These are phyloP conservation scores for Gossypium schwendimanii DNA, from an alignment of 441 rosid genomes.

Conservation along the genomic window DNA sequence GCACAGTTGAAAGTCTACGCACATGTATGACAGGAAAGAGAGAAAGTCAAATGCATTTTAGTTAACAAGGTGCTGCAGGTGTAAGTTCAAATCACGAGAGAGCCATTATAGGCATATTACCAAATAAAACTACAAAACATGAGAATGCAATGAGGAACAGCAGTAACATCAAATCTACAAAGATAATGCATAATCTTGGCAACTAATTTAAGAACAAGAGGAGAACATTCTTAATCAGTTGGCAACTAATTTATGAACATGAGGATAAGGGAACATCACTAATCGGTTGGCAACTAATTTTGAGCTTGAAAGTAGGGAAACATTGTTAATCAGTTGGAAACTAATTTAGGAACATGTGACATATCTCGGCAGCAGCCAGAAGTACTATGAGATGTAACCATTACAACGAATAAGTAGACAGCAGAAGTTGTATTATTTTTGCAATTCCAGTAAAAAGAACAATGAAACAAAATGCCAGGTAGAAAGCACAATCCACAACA, in stretches of 20 bases:
- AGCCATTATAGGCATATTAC: not conserved
- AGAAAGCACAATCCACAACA: not conserved
- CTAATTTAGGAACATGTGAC: not conserved
- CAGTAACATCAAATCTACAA: not conserved
- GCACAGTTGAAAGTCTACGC: not conserved
- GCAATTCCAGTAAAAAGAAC: not conserved
- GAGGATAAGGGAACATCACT: not conserved
- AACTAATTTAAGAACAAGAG: not conserved
- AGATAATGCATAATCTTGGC: not conserved
- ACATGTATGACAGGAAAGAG: not conserved
- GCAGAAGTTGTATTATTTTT: not conserved
- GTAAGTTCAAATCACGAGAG: not conserved
- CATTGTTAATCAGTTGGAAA: not conserved
- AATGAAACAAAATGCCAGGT: not conserved
- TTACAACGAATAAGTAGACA: not conserved
- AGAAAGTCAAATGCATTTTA: not conserved
- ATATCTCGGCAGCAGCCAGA: not conserved
- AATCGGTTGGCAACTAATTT: not conserved
- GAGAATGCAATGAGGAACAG: not conserved
- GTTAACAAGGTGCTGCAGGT: not conserved
- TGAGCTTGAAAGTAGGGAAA: not conserved
- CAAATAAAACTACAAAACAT: not conserved
- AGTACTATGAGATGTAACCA: not conserved
- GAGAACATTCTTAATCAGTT: not conserved
- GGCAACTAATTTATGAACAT: not conserved